Conservation (phyloP, 1,139 yeast genomes). For the Zygosaccharomyces pseudobailii region DNA sequence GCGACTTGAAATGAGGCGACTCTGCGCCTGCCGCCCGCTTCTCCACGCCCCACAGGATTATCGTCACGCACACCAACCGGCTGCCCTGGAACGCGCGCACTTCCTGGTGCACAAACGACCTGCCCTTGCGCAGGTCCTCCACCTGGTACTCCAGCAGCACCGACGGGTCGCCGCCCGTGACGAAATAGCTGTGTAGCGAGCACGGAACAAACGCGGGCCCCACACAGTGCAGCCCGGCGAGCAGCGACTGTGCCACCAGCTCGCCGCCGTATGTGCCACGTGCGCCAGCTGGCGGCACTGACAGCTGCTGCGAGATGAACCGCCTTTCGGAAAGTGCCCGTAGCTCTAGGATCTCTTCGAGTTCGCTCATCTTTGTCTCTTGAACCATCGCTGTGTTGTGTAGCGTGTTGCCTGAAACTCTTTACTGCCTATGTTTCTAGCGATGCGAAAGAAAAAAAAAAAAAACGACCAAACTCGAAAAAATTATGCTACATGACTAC, state of each 20-base stretch:
- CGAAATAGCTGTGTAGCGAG: slow-evolving; percentile 49
- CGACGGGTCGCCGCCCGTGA: slow-evolving; percentile 46
- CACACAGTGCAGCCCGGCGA: slow-evolving; percentile 55
- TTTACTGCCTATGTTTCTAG: neutral
- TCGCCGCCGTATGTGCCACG: slow-evolving; percentile 81
- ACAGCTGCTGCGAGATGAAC: slow-evolving; percentile 21
- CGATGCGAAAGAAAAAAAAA: too few relatives aligned
- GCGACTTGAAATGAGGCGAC: slow-evolving; percentile 25
- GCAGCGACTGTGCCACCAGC: slow-evolving; percentile 63
- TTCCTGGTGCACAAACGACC: slow-evolving; percentile 55
- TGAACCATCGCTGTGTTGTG: neutral
- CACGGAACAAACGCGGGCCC: slow-evolving; percentile 43
- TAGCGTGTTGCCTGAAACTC: neutral
- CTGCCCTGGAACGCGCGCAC: slow-evolving; percentile 54
- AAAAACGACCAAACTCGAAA: too few relatives aligned
- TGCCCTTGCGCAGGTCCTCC: slow-evolving; percentile 53
- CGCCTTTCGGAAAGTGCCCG: slow-evolving; percentile 15
- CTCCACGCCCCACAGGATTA: slow-evolving; percentile 40
- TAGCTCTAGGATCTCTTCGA: slow-evolving; percentile 19
- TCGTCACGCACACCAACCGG: slow-evolving; percentile 47
- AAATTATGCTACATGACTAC: slow-evolving; percentile 1
- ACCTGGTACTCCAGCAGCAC: slow-evolving; percentile 56
- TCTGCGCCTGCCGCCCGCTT: slow-evolving; percentile 14
- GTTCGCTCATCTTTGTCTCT: neutral
- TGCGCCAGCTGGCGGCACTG: slow-evolving; percentile 47